These are phyloP conservation scores for Vitis rotundifolia DNA, from an alignment of 164 flowering plant species.

Conservation along the genomic window DNA sequence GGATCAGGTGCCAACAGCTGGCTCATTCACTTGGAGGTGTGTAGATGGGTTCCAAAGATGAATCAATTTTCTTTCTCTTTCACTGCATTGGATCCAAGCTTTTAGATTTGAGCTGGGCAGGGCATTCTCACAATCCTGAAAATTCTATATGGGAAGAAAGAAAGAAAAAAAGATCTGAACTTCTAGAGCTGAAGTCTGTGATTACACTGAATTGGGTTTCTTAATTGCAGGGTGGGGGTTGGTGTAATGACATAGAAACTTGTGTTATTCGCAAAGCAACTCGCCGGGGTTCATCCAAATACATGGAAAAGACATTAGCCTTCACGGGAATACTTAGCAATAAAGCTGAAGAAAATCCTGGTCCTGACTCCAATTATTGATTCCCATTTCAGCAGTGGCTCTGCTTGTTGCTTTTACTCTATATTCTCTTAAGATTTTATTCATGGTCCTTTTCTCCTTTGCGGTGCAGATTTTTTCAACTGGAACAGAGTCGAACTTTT, in stretches of 20 bases:
- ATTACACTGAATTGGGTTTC: constrained; percentile 1
- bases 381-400: neutral
- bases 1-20: constrained; percentile 88
- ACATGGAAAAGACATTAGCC: constrained; percentile 67
- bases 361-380: constrained; percentile 22
- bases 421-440: no score
- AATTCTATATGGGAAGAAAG: no score
- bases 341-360: constrained; percentile 87
- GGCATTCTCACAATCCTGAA: no score
- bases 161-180: neutral
- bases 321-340: constrained; percentile 94
- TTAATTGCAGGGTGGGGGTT: constrained; percentile 82
- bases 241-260: constrained; percentile 67
- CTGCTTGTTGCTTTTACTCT: neutral
- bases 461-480: constrained; percentile 79
- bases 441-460: neutral
- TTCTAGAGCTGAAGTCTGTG: neutral
- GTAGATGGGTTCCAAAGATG: neutral
- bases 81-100: neutral
- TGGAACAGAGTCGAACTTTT: constrained; percentile 94
- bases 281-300: constrained; percentile 79
- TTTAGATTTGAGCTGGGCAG: no score
- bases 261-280: constrained; percentile 82
- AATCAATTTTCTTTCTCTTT: neutral
- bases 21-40: constrained; percentile 92